These are phyloP conservation scores for Lactarius tabidus DNA, from an alignment of 768 basidiomycete genomes.

Conservation along the genomic window DNA sequence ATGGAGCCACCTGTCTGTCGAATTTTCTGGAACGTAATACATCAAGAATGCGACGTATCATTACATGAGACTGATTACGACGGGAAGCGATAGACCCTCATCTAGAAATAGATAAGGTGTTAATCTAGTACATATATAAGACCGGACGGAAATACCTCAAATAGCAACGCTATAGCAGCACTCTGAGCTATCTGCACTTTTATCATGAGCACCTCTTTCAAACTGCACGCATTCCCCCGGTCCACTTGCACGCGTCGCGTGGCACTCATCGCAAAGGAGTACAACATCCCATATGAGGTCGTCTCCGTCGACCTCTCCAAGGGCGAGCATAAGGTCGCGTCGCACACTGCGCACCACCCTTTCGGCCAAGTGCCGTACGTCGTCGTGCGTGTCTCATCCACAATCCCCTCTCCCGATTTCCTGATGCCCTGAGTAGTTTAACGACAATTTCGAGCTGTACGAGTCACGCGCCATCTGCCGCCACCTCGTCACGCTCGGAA, in stretches of 20 bases:
- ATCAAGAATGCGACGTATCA: neutral
- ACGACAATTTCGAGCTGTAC: conserved; percentile 31
- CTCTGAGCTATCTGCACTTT: neutral
- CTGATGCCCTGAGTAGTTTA: conserved; percentile 19
- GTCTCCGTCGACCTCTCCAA: neutral
- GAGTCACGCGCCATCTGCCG: conserved; percentile 31
- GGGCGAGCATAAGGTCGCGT: conserved; percentile 7
- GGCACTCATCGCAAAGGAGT: conserved; percentile 12
- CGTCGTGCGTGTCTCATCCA: neutral
- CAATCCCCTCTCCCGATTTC: neutral
- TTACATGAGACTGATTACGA: neutral
- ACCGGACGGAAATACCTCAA: neutral
- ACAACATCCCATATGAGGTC: conserved; percentile 1
- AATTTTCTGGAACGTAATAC: neutral
- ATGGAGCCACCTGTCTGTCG: neutral
- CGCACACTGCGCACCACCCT: conserved; percentile 11
- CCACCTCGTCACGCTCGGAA: conserved; percentile 29
- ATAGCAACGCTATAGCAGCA: neutral
- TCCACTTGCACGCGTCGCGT: conserved; percentile 18
- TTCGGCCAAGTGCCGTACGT: conserved; percentile 21
- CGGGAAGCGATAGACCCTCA: too few species aligned
- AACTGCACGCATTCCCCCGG: neutral
- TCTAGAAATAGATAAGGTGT: neutral
- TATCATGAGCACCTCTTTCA: neutral
- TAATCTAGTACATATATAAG: neutral